These are phyloP conservation scores for Fusarium marasasianum DNA, from an alignment of 2,329 filamentous ascomycete species.

Conservation along the genomic window DNA sequence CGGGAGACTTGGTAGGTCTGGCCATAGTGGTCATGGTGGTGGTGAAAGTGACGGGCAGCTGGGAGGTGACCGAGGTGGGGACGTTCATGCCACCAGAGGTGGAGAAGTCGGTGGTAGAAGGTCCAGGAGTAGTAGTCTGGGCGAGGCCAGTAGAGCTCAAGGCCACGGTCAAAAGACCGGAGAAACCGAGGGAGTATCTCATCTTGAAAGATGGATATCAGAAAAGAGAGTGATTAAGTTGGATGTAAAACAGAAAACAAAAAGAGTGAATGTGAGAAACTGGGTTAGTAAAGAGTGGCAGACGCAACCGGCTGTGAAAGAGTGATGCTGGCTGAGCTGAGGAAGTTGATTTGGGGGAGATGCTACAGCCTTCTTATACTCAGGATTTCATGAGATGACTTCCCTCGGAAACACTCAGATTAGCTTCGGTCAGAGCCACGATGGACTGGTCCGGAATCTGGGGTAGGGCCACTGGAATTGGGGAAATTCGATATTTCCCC, in stretches of 20 bases:
- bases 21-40: conserved; percentile 16
- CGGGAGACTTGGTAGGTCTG: conserved; percentile 3
- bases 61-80: conserved; percentile 4
- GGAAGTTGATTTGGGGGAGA: conserved; percentile 10
- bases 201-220: conserved; percentile 3
- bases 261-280: conserved; percentile 12
- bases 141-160: conserved; percentile 15
- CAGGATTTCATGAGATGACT: too few relatives aligned
- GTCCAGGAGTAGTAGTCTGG: neutral
- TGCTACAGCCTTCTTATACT: conserved; percentile 26
- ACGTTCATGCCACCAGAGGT: conserved; percentile 14
- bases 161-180: conserved; percentile 36
- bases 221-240: conserved; percentile 23
- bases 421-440: neutral
- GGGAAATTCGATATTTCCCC: conserved; percentile 26
- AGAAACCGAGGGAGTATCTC: conserved; percentile 31
- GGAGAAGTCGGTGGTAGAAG: neutral
- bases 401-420: fast-evolving
- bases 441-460: neutral
- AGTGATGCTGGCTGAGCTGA: conserved; percentile 34
- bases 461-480: conserved; percentile 28
- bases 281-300: conserved; percentile 29
- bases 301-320: conserved; percentile 31
- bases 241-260: conserved; percentile 9
- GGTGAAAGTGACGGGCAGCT: neutral